Conservation (phyloP, 768 basidiomycete species). For the Amanita molliuscula region DNA sequence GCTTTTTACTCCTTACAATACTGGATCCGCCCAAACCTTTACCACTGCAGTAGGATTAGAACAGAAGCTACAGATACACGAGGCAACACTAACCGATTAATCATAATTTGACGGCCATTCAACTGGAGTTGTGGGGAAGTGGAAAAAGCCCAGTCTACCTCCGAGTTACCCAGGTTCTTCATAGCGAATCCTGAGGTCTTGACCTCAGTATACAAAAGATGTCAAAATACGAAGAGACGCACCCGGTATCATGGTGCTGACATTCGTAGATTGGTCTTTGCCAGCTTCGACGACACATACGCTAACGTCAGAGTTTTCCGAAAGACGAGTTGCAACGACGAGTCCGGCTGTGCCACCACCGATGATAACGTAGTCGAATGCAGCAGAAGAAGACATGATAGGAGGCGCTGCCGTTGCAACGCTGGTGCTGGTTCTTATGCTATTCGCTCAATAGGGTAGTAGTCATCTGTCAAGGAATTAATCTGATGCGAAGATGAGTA, state of each 20-base stretch:
- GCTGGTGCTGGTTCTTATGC: not conserved
- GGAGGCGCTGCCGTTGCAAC: not conserved
- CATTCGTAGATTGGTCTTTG: constrained; percentile 8
- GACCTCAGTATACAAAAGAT: not conserved
- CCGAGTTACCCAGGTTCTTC: constrained; percentile 10
- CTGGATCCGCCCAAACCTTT: constrained; percentile 20
- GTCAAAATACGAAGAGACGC: not conserved
- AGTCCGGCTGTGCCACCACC: constrained; percentile 24
- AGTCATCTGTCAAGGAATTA: not conserved
- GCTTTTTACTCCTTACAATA: constrained; percentile 3
- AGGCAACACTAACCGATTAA: not conserved
- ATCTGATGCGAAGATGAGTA: not conserved
- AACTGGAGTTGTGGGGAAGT: constrained; percentile 15
- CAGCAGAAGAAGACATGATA: constrained; percentile 5
- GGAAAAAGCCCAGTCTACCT: constrained; percentile 17
- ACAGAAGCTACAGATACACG: not conserved
- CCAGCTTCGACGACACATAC: constrained; percentile 33
- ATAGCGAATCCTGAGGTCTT: not conserved
- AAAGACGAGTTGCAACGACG: constrained; percentile 23
- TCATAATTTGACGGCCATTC: constrained; percentile 10
- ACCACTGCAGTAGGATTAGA: constrained; percentile 11
- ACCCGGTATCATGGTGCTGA: constrained; percentile 14
- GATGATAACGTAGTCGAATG: constrained; percentile 44
- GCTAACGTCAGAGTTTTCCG: constrained; percentile 20
- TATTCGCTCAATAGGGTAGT: too few relatives aligned